phyloP scores from a whole-genome alignment of 768 basidiomycete genomes.

The Suillus cothurnatus region DNA sequence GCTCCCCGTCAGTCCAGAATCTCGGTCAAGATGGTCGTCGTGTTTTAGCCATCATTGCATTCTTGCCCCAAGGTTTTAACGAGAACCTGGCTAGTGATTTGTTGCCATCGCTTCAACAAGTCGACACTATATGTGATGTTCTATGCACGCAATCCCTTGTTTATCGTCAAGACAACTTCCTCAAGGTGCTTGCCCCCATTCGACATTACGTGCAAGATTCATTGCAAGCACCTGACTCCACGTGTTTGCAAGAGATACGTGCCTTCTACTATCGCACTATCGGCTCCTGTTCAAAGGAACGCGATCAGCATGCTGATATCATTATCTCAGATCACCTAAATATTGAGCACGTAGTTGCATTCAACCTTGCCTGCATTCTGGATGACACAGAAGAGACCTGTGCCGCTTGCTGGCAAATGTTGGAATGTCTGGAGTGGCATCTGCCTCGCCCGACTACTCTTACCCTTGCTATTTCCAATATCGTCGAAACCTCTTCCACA shows the following conservation, averaged over 20 bases:
- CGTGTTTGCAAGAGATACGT: background rate
- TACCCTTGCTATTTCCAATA: background rate
- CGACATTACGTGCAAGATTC: slow-evolving; percentile 4
- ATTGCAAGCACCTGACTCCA: background rate
- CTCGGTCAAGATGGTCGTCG: background rate
- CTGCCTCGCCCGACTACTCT: background rate
- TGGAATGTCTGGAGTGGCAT: background rate
- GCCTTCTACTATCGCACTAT: background rate
- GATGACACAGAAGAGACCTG: background rate
- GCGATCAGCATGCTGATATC: background rate
- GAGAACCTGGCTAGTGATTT: background rate
- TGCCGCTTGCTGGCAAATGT: background rate
- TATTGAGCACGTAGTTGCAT: background rate
- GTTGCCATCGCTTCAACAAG: background rate
- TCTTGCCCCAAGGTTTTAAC: slow-evolving; percentile 9
- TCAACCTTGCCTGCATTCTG: background rate
- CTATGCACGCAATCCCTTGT: slow-evolving; percentile 1
- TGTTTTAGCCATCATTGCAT: background rate
- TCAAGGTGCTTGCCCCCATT: background rate
- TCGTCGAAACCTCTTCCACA: background rate
- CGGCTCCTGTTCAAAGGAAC: background rate
- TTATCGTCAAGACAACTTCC: background rate
- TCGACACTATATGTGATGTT: background rate
- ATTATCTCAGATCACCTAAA: background rate
- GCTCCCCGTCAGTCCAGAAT: background rate